Evolutionary conservation across 1,284 basidiomycete genomes (phyloP).

Genomic region (Ustilago esculenta): DNA sequence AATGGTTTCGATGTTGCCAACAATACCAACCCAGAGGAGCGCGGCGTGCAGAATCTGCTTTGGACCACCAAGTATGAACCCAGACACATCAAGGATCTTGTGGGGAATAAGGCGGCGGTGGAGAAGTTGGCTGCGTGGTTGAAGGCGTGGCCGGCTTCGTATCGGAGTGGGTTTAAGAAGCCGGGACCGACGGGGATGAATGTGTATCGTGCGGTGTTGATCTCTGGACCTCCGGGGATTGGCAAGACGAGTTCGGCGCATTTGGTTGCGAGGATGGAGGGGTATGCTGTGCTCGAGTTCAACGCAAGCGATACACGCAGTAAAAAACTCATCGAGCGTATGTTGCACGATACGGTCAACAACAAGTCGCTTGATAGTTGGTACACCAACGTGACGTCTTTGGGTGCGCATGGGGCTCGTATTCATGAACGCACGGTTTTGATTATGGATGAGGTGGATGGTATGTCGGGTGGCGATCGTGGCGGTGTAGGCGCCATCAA

Average conservation of each 20-base stretch:
- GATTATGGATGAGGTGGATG: constrained; percentile 99
- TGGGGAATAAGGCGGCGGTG: constrained; percentile 90
- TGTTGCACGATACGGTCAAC: constrained; percentile 61
- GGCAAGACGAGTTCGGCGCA: constrained; percentile 98
- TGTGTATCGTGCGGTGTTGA: constrained; percentile 83
- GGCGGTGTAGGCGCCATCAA: constrained; percentile 95
- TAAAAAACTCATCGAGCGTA: constrained; percentile 93
- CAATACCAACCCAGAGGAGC: constrained; percentile 56
- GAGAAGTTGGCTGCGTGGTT: constrained; percentile 87
- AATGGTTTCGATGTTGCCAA: constrained; percentile 49
- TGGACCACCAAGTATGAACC: constrained; percentile 98
- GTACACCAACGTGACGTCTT: constrained; percentile 70
- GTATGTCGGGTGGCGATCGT: constrained; percentile 96
- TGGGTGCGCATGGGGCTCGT: constrained; percentile 54
- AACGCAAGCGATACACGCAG: constrained; percentile 95
- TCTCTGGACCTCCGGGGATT: constrained; percentile 93
- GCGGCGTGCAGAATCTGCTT: constrained; percentile 70
- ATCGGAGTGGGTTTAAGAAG: constrained; percentile 77
- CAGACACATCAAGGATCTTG: constrained; percentile 84
- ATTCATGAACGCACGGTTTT: constrained; percentile 85
- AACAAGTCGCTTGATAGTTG: constrained; percentile 87
- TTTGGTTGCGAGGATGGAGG: constrained; percentile 84
- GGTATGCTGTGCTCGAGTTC: constrained; percentile 90
- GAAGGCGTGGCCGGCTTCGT: constrained; percentile 75
- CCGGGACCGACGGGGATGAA: constrained; percentile 91